Conservation (phyloP, 257 asterid genomes). For the Scutellaria baicalensis region DNA sequence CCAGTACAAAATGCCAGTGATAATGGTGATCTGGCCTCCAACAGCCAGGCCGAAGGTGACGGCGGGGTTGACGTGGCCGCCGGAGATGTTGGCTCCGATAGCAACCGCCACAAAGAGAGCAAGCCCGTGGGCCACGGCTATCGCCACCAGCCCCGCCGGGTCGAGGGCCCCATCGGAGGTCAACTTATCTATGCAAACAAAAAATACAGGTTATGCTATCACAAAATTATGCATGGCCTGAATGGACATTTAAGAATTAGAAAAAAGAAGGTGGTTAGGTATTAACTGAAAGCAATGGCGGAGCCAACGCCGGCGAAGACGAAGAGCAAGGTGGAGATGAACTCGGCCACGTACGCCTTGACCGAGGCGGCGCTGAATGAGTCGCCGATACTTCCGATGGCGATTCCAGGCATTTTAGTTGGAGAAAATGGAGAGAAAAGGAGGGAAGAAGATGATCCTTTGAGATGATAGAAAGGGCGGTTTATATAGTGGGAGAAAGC, state of each 20-base stretch:
- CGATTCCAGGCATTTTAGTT: slow-evolving; percentile 32
- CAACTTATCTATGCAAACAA: slow-evolving; percentile 46
- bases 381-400: slow-evolving; percentile 40
- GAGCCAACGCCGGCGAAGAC: slow-evolving; percentile 59
- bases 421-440: background rate
- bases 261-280: background rate
- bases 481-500: slow-evolving; percentile 15
- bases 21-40: slow-evolving; percentile 84
- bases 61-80: slow-evolving; percentile 88
- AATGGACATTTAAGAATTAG: background rate
- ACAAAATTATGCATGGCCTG: background rate
- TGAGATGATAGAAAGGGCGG: slow-evolving; percentile 10
- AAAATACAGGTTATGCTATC: background rate
- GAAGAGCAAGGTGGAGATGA: slow-evolving; percentile 55
- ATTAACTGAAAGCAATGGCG: slow-evolving; percentile 49
- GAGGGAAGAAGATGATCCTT: background rate
- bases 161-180: slow-evolving; percentile 59
- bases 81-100: slow-evolving; percentile 83
- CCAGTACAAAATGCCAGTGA: slow-evolving; percentile 81
- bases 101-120: slow-evolving; percentile 83
- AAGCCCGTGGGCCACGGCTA: slow-evolving; percentile 68
- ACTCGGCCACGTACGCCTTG: slow-evolving; percentile 51
- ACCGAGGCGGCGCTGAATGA: slow-evolving; percentile 37
- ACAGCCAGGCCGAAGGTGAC: slow-evolving; percentile 81
- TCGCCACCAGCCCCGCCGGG: slow-evolving; percentile 71